Evolutionary conservation across 2,329 filamentous ascomycete genomes (phyloP).

Genomic region (Didymella arachidicola): DNA sequence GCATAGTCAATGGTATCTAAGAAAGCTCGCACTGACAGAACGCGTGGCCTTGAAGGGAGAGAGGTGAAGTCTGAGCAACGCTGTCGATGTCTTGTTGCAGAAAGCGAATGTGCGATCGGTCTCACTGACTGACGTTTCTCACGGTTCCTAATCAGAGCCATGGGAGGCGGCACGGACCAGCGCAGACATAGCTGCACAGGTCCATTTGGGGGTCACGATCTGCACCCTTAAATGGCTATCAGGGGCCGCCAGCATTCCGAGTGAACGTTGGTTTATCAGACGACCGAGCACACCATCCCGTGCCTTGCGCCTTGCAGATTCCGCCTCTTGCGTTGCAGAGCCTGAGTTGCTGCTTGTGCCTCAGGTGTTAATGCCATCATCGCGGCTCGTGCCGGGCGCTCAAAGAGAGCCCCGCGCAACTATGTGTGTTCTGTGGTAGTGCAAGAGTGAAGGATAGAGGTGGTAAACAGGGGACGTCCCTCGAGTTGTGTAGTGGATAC

Average conservation of each 20-base stretch:
- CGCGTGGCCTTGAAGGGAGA: neutral
- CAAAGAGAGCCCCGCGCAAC: neutral
- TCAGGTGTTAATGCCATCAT: neutral
- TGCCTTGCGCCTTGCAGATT: neutral
- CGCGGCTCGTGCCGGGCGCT: neutral
- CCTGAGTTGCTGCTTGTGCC: neutral
- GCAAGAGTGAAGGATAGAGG: no score
- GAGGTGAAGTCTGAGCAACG: neutral
- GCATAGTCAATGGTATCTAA: no score
- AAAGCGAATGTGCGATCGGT: neutral
- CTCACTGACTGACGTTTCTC: neutral
- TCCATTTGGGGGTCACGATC: neutral
- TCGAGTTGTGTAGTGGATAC: no score
- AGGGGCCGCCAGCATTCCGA: neutral
- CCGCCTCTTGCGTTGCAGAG: neutral
- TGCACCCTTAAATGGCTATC: neutral
- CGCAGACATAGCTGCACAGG: neutral
- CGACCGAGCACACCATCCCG: neutral
- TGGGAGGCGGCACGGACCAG: neutral
- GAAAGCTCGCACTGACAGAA: neutral
- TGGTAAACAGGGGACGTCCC: no score
- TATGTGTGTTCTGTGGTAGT: no score
- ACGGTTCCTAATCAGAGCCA: neutral
- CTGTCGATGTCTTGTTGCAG: neutral
- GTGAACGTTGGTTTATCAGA: neutral